phyloP scores from a whole-genome alignment of 768 basidiomycete species.

The Russula compacta region DNA sequence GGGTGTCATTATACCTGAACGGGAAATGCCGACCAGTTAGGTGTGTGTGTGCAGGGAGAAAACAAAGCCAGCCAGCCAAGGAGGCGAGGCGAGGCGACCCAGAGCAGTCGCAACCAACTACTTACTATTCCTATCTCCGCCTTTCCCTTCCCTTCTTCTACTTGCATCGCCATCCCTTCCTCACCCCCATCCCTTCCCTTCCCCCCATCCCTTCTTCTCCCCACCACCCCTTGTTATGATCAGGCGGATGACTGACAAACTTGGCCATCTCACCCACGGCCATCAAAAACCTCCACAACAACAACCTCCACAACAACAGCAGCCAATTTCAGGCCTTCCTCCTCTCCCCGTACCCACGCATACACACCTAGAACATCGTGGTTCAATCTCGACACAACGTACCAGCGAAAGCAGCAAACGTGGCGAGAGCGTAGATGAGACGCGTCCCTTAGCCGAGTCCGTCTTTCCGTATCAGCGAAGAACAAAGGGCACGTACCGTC shows the following conservation, averaged over 20 bases:
- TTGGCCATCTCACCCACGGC: conserved; percentile 23
- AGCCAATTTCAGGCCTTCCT: conserved; percentile 14
- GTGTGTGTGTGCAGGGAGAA: neutral
- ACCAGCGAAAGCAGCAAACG: conserved; percentile 47
- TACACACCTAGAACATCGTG: conserved; percentile 38
- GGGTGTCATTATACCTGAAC: conserved; percentile 13
- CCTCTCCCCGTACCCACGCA: conserved; percentile 12
- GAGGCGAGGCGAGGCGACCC: too few relatives aligned
- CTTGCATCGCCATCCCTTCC: neutral
- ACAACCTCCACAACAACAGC: conserved; percentile 17
- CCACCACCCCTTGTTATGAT: conserved; percentile 21
- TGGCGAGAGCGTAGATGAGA: conserved; percentile 28
- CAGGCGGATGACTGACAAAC: conserved; percentile 28
- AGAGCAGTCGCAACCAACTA: too few relatives aligned
- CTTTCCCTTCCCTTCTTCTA: neutral
- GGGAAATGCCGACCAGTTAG: conserved; percentile 5
- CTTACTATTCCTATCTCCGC: neutral
- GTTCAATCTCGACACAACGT: conserved; percentile 59
- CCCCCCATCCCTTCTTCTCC: neutral
- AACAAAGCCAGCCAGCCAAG: neutral
- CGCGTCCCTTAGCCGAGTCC: conserved; percentile 4
- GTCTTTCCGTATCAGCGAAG: conserved; percentile 32
- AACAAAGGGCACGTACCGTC: conserved; percentile 58
- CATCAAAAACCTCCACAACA: conserved; percentile 19
- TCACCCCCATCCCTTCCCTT: neutral